A percentile compares a stretch with the other conserved stretches of the same genome.
Evolutionary conservation across 345 rosid species (phyloP).

Genomic region (Passiflora organensis): DNA sequence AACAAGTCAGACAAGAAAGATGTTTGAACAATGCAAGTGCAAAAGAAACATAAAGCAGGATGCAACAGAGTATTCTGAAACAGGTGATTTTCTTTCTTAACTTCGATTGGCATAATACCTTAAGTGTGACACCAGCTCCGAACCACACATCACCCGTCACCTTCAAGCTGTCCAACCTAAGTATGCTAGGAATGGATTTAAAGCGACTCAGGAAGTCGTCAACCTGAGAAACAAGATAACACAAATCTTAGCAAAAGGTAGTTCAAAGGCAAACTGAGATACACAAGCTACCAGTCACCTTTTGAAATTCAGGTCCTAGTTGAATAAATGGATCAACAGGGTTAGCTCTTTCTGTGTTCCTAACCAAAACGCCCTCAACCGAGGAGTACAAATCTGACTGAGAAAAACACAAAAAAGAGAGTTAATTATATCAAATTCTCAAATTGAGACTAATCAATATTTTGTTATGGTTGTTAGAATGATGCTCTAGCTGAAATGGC

Average conservation of each 20-base stretch:
- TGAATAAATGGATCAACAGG: conserved; percentile 40
- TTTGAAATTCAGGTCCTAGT: conserved; percentile 52
- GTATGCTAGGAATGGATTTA: conserved; percentile 50
- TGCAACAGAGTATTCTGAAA: background rate
- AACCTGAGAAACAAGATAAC: conserved; percentile 27
- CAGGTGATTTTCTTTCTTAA: background rate
- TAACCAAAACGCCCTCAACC: conserved; percentile 34
- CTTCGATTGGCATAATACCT: too few relatives aligned
- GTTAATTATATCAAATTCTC: background rate
- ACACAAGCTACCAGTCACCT: conserved; percentile 26
- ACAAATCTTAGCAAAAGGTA: background rate
- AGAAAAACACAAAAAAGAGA: conserved; percentile 5
- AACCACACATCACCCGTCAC: conserved; percentile 64
- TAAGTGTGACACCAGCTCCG: conserved; percentile 47
- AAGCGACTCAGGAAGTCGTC: conserved; percentile 44
- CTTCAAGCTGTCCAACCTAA: conserved; percentile 48
- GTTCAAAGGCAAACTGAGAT: background rate
- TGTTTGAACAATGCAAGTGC: too few relatives aligned
- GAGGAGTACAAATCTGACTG: conserved; percentile 55
- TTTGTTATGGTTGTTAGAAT: conserved; percentile 8
- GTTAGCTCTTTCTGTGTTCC: conserved; percentile 33
- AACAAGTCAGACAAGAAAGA: too few relatives aligned
- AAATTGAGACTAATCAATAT: background rate
- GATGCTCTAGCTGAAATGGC: background rate
- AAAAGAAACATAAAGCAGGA: too few relatives aligned